These are phyloP conservation scores for Cyphellophora europaea DNA, from an alignment of 2,329 filamentous ascomycete genomes.

Conservation along the genomic window DNA sequence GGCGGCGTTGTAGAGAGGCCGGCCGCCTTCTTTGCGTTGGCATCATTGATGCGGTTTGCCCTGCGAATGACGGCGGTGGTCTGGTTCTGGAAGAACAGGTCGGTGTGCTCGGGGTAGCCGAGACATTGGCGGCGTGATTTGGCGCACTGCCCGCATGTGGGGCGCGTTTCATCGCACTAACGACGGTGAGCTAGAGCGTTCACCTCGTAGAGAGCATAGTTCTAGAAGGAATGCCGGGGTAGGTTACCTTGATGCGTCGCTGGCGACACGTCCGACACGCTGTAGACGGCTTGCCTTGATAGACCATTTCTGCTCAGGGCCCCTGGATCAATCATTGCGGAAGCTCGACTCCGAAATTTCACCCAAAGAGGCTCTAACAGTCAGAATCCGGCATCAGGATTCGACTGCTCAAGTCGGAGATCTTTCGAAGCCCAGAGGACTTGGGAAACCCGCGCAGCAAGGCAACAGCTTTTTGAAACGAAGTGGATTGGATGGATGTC, in stretches of 20 bases:
- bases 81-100: slow-evolving; percentile 1
- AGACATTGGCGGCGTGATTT: not conserved
- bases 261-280: not conserved
- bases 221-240: too few relatives aligned
- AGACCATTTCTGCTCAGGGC: not conserved
- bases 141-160: not conserved
- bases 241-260: not conserved
- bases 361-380: too few relatives aligned
- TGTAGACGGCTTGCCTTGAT: not conserved
- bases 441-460: too few relatives aligned
- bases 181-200: too few relatives aligned
- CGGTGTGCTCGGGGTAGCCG: not conserved
- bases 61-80: not conserved
- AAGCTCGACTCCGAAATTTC: too few relatives aligned
- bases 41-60: not conserved
- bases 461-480: too few relatives aligned
- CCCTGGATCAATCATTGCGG: too few relatives aligned
- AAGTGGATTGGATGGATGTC: too few relatives aligned
- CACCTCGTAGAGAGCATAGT: too few relatives aligned
- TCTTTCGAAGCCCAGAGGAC: too few relatives aligned
- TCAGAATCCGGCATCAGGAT: too few relatives aligned
- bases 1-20: not conserved
- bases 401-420: too few relatives aligned
- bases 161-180: not conserved
- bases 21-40: not conserved